Percentiles rank a stretch among this genome's conserved stretches.
Conservation (phyloP, 495 filamentous ascomycete genomes). For the Glutinoglossum americanum region DNA sequence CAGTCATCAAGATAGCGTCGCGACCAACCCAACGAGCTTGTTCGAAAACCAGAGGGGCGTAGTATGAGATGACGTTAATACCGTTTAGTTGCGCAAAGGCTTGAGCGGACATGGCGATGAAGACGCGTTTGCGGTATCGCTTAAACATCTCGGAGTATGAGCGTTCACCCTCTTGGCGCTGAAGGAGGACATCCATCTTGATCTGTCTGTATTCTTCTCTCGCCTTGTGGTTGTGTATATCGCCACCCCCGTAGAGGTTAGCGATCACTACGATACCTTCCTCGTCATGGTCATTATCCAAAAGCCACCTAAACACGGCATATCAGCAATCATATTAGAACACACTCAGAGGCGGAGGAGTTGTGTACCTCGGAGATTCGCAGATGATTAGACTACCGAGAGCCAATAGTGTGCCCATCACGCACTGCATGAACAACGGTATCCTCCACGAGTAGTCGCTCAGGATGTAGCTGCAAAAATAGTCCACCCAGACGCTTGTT, state of each 20-base stretch:
- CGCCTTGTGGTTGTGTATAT: constrained; percentile 78
- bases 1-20: constrained; percentile 86
- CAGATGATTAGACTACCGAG: constrained; percentile 79
- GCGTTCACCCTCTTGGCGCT: constrained; percentile 83
- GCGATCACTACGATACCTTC: constrained; percentile 96
- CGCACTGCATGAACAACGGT: constrained; percentile 76
- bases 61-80: constrained; percentile 99
- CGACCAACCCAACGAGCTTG: constrained; percentile 84
- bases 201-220: constrained; percentile 93
- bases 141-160: constrained; percentile 89
- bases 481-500: constrained; percentile 95
- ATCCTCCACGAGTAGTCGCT: constrained; percentile 77
- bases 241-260: constrained; percentile 86
- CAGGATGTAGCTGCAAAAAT: constrained; percentile 80
- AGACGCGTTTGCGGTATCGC: constrained; percentile 74
- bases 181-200: constrained; percentile 87
- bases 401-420: constrained; percentile 74
- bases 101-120: constrained; percentile 98
- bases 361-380: constrained; percentile 67
- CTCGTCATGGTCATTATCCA: constrained; percentile 96
- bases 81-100: constrained; percentile 90
- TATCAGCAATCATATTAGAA: not conserved
- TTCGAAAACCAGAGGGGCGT: constrained; percentile 90
- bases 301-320: constrained; percentile 49
- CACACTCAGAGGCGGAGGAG: not conserved